These are phyloP conservation scores for Gnaphalium uliginosum DNA, from an alignment of 129 eudicot species.

Conservation along the genomic window DNA sequence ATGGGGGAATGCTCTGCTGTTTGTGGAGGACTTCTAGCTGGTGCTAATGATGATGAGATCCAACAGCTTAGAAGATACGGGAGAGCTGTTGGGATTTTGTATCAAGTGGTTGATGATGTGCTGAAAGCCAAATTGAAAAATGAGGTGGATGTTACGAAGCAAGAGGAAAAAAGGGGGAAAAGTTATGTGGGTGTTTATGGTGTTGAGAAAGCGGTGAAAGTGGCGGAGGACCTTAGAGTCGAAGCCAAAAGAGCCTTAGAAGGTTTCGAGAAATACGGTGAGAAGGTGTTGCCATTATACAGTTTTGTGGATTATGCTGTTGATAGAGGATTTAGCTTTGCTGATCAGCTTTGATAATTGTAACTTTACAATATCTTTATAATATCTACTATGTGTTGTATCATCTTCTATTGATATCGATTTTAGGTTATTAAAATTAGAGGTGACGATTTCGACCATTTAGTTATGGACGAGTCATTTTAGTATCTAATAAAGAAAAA, in stretches of 20 bases:
- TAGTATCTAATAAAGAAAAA: too few species aligned
- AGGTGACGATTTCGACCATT: too few species aligned
- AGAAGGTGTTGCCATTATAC: slow-evolving; percentile 69
- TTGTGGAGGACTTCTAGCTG: slow-evolving; percentile 81
- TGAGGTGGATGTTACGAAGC: slow-evolving; percentile 3
- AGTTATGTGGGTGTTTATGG: slow-evolving; percentile 86
- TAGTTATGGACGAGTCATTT: too few species aligned
- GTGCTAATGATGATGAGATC: slow-evolving; percentile 79
- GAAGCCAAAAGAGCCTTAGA: slow-evolving; percentile 79
- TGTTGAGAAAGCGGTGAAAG: slow-evolving; percentile 79
- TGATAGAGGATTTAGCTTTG: slow-evolving; percentile 77
- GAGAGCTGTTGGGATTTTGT: slow-evolving; percentile 79
- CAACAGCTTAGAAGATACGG: slow-evolving; percentile 73
- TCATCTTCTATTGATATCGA: not conserved
- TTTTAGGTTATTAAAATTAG: too few species aligned
- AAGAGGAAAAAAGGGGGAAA: slow-evolving; percentile 49
- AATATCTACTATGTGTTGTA: not conserved
- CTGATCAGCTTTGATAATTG: slow-evolving; percentile 38
- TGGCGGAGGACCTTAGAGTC: slow-evolving; percentile 73
- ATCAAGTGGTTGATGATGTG: slow-evolving; percentile 82
- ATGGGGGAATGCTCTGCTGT: slow-evolving; percentile 94
- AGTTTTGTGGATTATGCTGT: slow-evolving; percentile 94
- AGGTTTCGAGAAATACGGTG: slow-evolving; percentile 82
- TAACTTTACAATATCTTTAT: not conserved
- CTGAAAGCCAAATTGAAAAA: slow-evolving; percentile 47